Conservation (phyloP, 352 stramenopile genomes). For the Lagenidium sp. region DNA sequence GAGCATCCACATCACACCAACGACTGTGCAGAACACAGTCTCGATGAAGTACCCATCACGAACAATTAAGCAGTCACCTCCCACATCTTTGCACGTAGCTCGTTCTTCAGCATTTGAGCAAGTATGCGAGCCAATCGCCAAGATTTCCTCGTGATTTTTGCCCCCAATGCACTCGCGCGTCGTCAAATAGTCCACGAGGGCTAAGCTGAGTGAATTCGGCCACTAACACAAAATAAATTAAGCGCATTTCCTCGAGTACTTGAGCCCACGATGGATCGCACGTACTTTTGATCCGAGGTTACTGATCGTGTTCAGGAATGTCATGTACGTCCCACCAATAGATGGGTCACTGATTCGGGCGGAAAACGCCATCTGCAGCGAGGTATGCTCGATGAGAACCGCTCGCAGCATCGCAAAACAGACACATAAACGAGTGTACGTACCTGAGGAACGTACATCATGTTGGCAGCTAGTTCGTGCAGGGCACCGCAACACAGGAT, state of each 20-base stretch:
- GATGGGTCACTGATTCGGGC: constrained; percentile 94
- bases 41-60: constrained; percentile 80
- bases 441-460: constrained; percentile 88
- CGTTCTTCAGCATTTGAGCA: constrained; percentile 71
- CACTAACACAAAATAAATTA: constrained; percentile 23
- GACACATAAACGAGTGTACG: constrained; percentile 1
- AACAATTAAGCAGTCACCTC: constrained; percentile 67
- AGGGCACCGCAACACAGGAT: constrained; percentile 59
- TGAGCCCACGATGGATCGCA: not conserved
- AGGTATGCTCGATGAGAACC: not conserved
- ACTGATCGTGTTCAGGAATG: constrained; percentile 97
- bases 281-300: constrained; percentile 94
- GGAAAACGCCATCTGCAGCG: constrained; percentile 97
- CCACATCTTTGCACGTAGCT: constrained; percentile 36
- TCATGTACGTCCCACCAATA: constrained; percentile 99
- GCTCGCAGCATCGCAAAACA: not conserved
- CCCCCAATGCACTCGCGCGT: constrained; percentile 73
- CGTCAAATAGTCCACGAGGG: constrained; percentile 73
- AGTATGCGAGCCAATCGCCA: constrained; percentile 65
- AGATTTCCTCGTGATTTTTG: constrained; percentile 53
- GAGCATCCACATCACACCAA: constrained; percentile 59
- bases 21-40: constrained; percentile 52
- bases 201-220: constrained; percentile 81
- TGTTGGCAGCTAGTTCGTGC: constrained; percentile 83
- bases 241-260: not conserved